Base-by-base conservation (phyloP, 2,329 filamentous ascomycete genomes). In the Monilinia vaccinii-corymbosi region DNA sequence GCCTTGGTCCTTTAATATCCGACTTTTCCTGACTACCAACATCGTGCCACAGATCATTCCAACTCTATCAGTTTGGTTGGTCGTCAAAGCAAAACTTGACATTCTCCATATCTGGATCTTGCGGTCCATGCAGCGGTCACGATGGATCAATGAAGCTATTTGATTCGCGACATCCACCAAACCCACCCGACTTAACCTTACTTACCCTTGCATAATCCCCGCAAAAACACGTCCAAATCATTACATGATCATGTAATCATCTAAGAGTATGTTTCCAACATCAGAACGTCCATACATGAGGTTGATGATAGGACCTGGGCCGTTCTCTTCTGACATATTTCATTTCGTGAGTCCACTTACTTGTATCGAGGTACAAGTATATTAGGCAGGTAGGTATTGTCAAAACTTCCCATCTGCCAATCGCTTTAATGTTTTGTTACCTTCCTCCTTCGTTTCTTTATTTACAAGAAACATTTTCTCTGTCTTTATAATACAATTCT, bases 381-480 rank as follows among this genome's bases (percentile, higher is more conserved):
- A 28, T 28, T 3, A 28, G 21, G n/a, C 8, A 44, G n/a, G 40
- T 32, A 32, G 23, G 28, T 32, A 55, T n/a, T 55, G 7, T 55
- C 51, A 23, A 44, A 23, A 44, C 21, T 36, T 52, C 56, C 14
- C 16, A 16, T 51, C 16, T n/a, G 7, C 56, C 56, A 58, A 58
- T 58, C 16, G 16, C 36, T 52, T 40, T 5, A 11, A 44, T 58
- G n/a, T n/a, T 7, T 36, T 31, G 13, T 8, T 58, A 14, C 18
- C 13, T 58, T 44, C 44, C 38, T 40, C 21, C 16, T 28, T 25
- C 52, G 13, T 32, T 31, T 34, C 18, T 45, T 32, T 28, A 44
- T 56, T 42, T 31, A 42, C 23, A 58, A 51, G 56, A 58, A 44
- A 58, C 46, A 51, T 25, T 44, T 28, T 51, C 56, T 38, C 25